Evolutionary conservation across 768 basidiomycete genomes (phyloP), one percentile per base, ranked within the genome.

Genomic region (Leucosporidium yakuticum): DNA sequence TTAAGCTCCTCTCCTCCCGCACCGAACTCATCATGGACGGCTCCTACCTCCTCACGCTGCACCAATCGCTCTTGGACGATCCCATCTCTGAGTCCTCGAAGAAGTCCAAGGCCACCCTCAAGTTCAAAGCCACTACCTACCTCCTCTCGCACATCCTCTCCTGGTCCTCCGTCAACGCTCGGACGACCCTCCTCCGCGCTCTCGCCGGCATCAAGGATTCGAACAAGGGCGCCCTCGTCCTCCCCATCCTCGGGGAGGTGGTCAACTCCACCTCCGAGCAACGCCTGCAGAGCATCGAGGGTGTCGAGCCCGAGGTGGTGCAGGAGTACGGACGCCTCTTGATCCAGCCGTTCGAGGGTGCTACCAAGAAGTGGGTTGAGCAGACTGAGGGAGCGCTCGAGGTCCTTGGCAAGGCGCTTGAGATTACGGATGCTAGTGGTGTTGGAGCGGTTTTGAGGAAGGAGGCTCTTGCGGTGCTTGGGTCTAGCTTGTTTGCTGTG

Each of bases 171-270:
- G 44, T 69, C 79, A 4, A 73, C 79, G 8, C 27, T 54, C 11
- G 71, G 73, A 2, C 68, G 77, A 19, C 64, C 66, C 67, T 80
- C 7, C 73, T 79, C 8, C 27, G 60, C 11, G 71, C 74, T 1
- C 68, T 78, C 20, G 63, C 66, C 8, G 68, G 73, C 17, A 71
- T 79, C 27, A 70, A 76, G 44, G 79, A 79, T 50, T 62, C 69
- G 23, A 70, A 75, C n/a, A 73, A 79, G 60, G 20, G 55, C 21
- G 56, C 56, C 0, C 53, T 60, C 7, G 27, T 67, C 6, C 62
- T 72, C 39, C 59, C 55, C 6, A 55, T 72, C 25, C 39, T 72
- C 12, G 32, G 29, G 7, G 69, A 70, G 39, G 57, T 60, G 2
- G 12, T 19, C 29, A 48, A 60, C 17, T 27, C 27, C 5, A 53